Evolutionary conservation across 441 rosid species (phyloP), one percentile per base, ranked within the genome.

Genomic region (Oxalis stricta): DNA sequence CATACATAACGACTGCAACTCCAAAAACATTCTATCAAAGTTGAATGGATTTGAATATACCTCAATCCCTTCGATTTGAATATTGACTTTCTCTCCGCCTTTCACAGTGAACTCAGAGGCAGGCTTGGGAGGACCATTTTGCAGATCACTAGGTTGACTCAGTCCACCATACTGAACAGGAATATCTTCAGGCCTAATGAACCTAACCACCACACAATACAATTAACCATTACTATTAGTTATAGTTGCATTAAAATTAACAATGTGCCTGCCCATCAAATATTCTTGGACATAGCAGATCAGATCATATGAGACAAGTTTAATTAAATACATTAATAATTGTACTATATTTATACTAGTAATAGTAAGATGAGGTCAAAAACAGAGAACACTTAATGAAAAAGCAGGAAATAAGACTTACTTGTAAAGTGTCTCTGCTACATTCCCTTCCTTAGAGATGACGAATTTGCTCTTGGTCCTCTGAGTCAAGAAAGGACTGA

Each of bases 391-490:
- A n/a, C n/a, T n/a, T n/a, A n/a, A 22, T 5, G 4, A 28, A 33
- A 21, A 7, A 26, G 19, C 12, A 33, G 3, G 23, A 28, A 35
- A 9, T 26, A 15, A 11, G 13, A 20, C 65, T 21, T 37, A 86
- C 99, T 81, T 91, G 88, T 81, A 91, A 37, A 91, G 96, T 7
- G 93, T 83, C 58, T 83, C 96, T 0, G 96, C 91, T 13, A 72
- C 85, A 54, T 71, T 64, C 51, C 93, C 96, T 72, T 91, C 85
- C 68, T 66, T 83, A 1, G 93, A 81, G 56, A 91, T 75, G 12
- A 91, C 88, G 57, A 86, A 86, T 68, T 91, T 91, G 78, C 85
- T 86, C 77, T 81, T 91, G n/a, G 99, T 91, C 47, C 99, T 59
- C 44, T 80, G 96, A 39, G 99, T 86, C 37, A 91, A 35, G 63